Percentiles rank a stretch among this genome's conserved stretches.
These are phyloP conservation scores for Vitellaria paradoxa DNA, from an alignment of 179 eudicot species.

Conservation along the genomic window DNA sequence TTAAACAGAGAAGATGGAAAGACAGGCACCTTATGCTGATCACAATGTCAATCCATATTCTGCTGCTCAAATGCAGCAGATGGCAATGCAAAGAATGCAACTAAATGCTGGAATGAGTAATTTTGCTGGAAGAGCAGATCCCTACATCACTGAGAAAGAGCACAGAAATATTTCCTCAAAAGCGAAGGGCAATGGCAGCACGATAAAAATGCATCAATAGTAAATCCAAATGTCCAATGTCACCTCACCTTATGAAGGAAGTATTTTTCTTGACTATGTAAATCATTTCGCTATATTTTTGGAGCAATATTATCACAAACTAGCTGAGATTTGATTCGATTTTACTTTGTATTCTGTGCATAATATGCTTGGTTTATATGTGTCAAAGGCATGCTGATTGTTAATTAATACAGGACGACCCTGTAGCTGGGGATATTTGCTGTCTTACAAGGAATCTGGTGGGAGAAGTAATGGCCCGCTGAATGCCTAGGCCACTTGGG, in stretches of 20 bases:
- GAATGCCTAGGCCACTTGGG: too few relatives aligned
- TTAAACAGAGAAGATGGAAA: conserved; percentile 13
- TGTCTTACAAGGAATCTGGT: too few relatives aligned
- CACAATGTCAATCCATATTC: conserved; percentile 6
- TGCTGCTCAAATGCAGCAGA: conserved; percentile 19
- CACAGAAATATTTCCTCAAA: conserved; percentile 5
- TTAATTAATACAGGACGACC: neutral
- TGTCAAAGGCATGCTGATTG: neutral
- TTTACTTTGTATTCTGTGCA: neutral
- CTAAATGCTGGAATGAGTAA: conserved; percentile 18
- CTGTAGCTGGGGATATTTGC: neutral
- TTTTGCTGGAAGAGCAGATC: conserved; percentile 6
- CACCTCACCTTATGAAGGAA: conserved; percentile 16
- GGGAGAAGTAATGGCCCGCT: too few relatives aligned
- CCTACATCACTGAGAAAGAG: conserved; percentile 2
- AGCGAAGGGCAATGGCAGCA: conserved; percentile 14
- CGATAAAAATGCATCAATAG: conserved; percentile 16
- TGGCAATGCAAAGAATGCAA: conserved; percentile 16
- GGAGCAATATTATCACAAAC: neutral
- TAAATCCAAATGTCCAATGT: neutral
- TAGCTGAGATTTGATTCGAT: neutral
- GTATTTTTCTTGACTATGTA: neutral
- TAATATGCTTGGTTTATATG: neutral
- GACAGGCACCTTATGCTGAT: conserved; percentile 13
- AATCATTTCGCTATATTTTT: neutral